Evolutionary conservation across 169 alveolate species (phyloP).

Genomic region (Cryptosporidium ubiquitum): DNA sequence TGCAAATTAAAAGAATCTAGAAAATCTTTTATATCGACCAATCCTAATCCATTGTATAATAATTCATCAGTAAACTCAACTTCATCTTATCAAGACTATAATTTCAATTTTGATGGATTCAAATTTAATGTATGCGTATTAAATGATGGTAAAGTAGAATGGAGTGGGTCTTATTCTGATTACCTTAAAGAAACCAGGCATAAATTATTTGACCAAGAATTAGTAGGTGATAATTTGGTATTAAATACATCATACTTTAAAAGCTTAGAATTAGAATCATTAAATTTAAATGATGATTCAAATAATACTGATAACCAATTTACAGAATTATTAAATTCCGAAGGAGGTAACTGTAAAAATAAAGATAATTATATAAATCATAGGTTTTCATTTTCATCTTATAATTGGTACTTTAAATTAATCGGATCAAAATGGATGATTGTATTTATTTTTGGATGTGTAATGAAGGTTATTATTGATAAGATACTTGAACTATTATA

Average conservation of each 20-base stretch:
- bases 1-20: too few species aligned
- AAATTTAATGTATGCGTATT: conserved; percentile 39
- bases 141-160: conserved; percentile 39
- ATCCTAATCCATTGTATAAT: neutral
- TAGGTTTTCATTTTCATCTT: conserved; percentile 22
- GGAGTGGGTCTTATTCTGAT: conserved; percentile 62
- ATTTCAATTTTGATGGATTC: neutral
- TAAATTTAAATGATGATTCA: conserved; percentile 23
- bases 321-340: neutral
- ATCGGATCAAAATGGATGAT: conserved; percentile 41
- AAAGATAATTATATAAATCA: neutral
- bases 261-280: neutral
- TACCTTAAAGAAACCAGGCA: conserved; percentile 18
- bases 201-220: neutral
- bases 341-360: neutral
- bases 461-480: conserved; percentile 35
- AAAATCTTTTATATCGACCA: too few species aligned
- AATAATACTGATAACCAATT: conserved; percentile 56
- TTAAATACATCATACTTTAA: neutral
- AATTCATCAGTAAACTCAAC: neutral
- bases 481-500: conserved; percentile 36
- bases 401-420: conserved; percentile 48
- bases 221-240: neutral
- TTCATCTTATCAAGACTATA: too few species aligned
- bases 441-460: conserved; percentile 46